These are phyloP conservation scores for Aurifilum marmelostoma DNA, from an alignment of 2,329 filamentous ascomycete species.

Conservation along the genomic window DNA sequence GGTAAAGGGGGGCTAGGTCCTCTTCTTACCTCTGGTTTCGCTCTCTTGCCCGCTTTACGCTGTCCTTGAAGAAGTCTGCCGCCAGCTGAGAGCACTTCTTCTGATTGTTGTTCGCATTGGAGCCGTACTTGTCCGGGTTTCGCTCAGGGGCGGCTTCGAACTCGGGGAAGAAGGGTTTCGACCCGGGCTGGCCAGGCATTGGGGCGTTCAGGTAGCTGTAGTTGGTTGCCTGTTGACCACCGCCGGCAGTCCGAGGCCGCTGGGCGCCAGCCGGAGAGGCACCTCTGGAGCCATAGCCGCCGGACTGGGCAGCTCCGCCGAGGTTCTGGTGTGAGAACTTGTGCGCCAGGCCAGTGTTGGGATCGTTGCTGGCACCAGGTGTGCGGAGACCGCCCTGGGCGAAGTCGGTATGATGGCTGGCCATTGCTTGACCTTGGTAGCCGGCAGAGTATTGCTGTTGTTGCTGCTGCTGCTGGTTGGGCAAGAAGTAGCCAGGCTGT, in stretches of 20 bases:
- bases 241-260: conserved; percentile 83
- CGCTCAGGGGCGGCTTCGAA: conserved; percentile 81
- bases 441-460: conserved; percentile 34
- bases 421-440: conserved; percentile 47
- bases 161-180: conserved; percentile 62
- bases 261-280: conserved; percentile 64
- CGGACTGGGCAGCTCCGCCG: conserved; percentile 69
- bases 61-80: conserved; percentile 97
- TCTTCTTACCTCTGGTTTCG: conserved; percentile 81
- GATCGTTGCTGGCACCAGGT: conserved; percentile 70
- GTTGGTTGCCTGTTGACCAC: conserved; percentile 61
- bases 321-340: conserved; percentile 98
- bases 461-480: conserved; percentile 63
- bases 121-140: conserved; percentile 78
- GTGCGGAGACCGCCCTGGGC: conserved; percentile 46
- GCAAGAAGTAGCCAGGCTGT: conserved; percentile 60
- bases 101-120: conserved; percentile 69
- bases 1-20: not conserved
- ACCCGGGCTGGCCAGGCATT: conserved; percentile 59
- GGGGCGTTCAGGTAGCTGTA: conserved; percentile 72
- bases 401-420: conserved; percentile 48
- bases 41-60: conserved; percentile 92
- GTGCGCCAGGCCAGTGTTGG: conserved; percentile 87
- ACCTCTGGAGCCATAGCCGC: conserved; percentile 69
- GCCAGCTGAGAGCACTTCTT: conserved; percentile 73